Percentiles rank a stretch among this genome's conserved stretches.
These are phyloP conservation scores for Coemansia sp. DNA, from an alignment of 192 early-diverging fungal species.

Conservation along the genomic window DNA sequence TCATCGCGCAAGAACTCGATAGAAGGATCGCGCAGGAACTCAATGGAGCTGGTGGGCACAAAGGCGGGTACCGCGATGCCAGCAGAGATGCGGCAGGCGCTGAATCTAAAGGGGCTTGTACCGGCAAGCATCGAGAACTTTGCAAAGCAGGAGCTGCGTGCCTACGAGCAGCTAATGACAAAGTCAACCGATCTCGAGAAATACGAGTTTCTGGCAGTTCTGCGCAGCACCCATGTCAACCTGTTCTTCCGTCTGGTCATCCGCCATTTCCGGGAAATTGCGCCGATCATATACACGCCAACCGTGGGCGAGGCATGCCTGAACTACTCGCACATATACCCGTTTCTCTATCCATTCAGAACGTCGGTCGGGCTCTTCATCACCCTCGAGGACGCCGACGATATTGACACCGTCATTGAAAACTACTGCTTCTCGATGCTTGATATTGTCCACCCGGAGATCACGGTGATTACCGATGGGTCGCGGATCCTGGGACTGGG, in stretches of 20 bases:
- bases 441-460: slow-evolving; percentile 65
- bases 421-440: slow-evolving; percentile 69
- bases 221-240: slow-evolving; percentile 70
- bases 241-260: slow-evolving; percentile 79
- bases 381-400: slow-evolving; percentile 65
- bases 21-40: slow-evolving; percentile 46
- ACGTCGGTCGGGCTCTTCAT: slow-evolving; percentile 80
- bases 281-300: slow-evolving; percentile 76
- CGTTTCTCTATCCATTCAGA: slow-evolving; percentile 71
- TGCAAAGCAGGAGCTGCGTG: slow-evolving; percentile 71
- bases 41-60: slow-evolving; percentile 47
- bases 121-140: slow-evolving; percentile 73
- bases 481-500: slow-evolving; percentile 91
- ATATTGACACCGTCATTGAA: slow-evolving; percentile 68
- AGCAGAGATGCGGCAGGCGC: slow-evolving; percentile 56
- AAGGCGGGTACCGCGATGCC: slow-evolving; percentile 48
- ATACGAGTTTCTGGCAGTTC: slow-evolving; percentile 74
- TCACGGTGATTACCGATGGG: slow-evolving; percentile 90
- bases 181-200: slow-evolving; percentile 72
- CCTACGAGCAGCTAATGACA: slow-evolving; percentile 65
- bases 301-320: slow-evolving; percentile 77
- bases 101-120: slow-evolving; percentile 65
- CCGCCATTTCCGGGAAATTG: slow-evolving; percentile 71
- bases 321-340: slow-evolving; percentile 82
- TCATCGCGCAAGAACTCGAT: neutral